phyloP scores from a whole-genome alignment of 2,329 filamentous ascomycete genomes.

The Trichothecium roseum region DNA sequence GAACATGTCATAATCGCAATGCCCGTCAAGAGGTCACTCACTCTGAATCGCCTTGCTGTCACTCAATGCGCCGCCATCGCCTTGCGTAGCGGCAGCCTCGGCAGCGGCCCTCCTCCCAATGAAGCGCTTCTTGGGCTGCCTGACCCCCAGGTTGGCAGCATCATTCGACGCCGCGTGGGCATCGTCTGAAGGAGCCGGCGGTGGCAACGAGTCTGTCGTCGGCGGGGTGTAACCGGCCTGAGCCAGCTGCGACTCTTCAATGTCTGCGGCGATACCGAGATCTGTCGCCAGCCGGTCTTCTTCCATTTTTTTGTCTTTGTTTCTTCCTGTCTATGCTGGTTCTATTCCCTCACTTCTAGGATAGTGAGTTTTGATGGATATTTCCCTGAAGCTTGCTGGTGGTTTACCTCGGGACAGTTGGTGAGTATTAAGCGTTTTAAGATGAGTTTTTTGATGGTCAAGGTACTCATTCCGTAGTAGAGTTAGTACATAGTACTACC shows the following conservation, averaged over 20 bases:
- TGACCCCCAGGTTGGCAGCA: slow-evolving; percentile 26
- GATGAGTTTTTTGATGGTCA: too few relatives aligned
- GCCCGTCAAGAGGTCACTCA: slow-evolving; percentile 22
- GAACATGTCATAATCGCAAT: too few relatives aligned
- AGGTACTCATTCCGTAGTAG: too few relatives aligned
- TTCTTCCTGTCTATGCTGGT: too few relatives aligned
- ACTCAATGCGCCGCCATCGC: slow-evolving; percentile 12
- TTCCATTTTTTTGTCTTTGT: slow-evolving; percentile 57
- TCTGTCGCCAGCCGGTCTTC: slow-evolving; percentile 63
- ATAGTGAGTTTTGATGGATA: too few relatives aligned
- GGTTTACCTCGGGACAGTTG: too few relatives aligned
- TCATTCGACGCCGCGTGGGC: neutral
- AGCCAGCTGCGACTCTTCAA: slow-evolving; percentile 38
- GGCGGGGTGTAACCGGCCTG: slow-evolving; percentile 14
- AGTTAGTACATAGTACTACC: too few relatives aligned
- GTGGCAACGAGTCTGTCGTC: slow-evolving; percentile 2
- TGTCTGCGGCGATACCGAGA: slow-evolving; percentile 57
- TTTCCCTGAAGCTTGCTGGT: too few relatives aligned
- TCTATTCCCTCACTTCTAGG: too few relatives aligned
- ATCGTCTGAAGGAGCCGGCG: slow-evolving; percentile 3
- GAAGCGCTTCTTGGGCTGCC: slow-evolving; percentile 84
- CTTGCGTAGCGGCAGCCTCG: slow-evolving; percentile 41
- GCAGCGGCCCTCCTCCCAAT: slow-evolving; percentile 71
- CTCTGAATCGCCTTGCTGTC: slow-evolving; percentile 34
- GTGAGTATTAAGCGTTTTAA: too few relatives aligned